phyloP scores from a whole-genome alignment of 148 eudicot species.

The Rhododendron ferrugineum region DNA sequence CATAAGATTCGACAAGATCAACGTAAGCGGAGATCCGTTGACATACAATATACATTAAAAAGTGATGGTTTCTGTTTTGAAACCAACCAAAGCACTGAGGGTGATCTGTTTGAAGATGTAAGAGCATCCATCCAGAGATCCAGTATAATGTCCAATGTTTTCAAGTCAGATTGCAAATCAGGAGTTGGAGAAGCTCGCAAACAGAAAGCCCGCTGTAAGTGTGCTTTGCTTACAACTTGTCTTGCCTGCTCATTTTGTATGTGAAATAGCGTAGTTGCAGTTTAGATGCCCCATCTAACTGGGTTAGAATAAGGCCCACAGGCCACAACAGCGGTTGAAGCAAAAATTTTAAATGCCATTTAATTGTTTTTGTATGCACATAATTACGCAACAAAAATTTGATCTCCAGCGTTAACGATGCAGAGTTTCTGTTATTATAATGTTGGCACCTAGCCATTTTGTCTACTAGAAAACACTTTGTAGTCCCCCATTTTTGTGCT shows the following conservation, averaged over 20 bases:
- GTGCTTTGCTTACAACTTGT: neutral
- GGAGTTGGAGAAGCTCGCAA: slow-evolving; percentile 11
- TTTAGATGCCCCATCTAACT: neutral
- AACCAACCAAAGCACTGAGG: neutral
- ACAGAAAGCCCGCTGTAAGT: slow-evolving; percentile 23
- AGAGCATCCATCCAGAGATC: slow-evolving; percentile 17
- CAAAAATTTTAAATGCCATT: neutral
- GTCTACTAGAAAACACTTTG: neutral
- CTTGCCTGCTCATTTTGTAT: neutral
- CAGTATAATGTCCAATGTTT: slow-evolving; percentile 22
- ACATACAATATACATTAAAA: slow-evolving; percentile 5
- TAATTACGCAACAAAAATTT: neutral
- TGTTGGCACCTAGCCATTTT: neutral
- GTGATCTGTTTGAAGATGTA: slow-evolving; percentile 17
- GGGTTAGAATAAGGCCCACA: neutral
- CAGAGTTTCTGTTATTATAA: neutral
- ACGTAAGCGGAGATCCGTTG: slow-evolving; percentile 14
- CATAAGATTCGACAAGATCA: slow-evolving; percentile 13
- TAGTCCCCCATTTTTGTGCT: neutral
- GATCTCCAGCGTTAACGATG: neutral
- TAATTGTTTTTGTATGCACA: neutral
- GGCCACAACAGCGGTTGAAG: neutral
- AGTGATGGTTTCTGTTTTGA: slow-evolving; percentile 18
- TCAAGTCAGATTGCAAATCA: slow-evolving; percentile 9
- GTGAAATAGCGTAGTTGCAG: neutral